Evolutionary conservation across 2,329 filamentous ascomycete species (phyloP).

Genomic region (Arachnomyces sp.): DNA sequence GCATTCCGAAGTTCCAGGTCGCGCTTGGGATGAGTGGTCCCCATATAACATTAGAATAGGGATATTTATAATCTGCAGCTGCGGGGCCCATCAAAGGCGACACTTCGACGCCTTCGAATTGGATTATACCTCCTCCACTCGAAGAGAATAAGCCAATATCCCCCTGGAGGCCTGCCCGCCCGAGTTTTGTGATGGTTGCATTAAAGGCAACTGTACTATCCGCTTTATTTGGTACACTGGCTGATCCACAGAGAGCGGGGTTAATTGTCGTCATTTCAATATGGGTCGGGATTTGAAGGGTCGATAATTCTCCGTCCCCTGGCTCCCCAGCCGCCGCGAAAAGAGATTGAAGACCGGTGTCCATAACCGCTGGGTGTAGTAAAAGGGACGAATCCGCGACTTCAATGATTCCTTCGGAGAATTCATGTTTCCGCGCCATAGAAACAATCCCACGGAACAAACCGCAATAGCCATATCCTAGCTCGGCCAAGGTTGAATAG

Average conservation of each 20-base stretch:
- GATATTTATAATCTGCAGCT: background rate
- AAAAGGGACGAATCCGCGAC: slow-evolving; percentile 4
- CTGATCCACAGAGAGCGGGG: slow-evolving; percentile 6
- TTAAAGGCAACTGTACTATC: background rate
- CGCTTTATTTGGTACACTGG: too few species aligned
- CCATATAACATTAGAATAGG: background rate
- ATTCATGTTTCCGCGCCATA: slow-evolving; percentile 10
- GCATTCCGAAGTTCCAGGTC: background rate
- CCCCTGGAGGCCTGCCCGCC: background rate
- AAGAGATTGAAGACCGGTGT: slow-evolving; percentile 22
- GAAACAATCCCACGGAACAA: slow-evolving; percentile 14
- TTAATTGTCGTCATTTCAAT: slow-evolving; percentile 10
- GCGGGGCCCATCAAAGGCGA: background rate
- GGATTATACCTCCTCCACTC: background rate
- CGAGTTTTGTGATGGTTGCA: background rate
- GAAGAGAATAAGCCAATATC: slow-evolving; percentile 2
- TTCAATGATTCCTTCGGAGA: slow-evolving; percentile 1
- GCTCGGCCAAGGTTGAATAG: slow-evolving; percentile 12
- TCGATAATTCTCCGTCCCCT: slow-evolving; percentile 12
- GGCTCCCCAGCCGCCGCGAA: slow-evolving; percentile 18
- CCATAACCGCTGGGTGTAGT: slow-evolving; percentile 17
- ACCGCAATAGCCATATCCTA: slow-evolving; percentile 17
- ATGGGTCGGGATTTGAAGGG: slow-evolving; percentile 12
- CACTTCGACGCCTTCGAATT: slow-evolving; percentile 1
- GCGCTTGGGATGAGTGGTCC: background rate